Conservation (phyloP, 2,329 filamentous ascomycete genomes). For the Plenodomus biglobosus region DNA sequence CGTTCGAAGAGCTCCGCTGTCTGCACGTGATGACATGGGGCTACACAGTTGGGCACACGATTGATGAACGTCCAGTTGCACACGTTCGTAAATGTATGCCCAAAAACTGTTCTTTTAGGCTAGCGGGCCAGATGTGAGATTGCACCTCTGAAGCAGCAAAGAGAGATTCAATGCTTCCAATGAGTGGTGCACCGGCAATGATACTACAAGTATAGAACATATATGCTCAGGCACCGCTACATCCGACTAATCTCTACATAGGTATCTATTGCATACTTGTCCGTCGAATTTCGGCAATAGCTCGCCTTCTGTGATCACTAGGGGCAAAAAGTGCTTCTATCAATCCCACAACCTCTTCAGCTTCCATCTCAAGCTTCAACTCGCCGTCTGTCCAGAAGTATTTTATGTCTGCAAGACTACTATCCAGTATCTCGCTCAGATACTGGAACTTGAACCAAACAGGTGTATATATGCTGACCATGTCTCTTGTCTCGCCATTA, state of each 20-base stretch:
- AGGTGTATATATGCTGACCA: slow-evolving; percentile 63
- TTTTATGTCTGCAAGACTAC: slow-evolving; percentile 65
- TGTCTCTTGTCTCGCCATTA: slow-evolving; percentile 48
- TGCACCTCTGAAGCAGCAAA: too few species aligned
- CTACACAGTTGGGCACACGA: too few species aligned
- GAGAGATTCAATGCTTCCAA: neutral
- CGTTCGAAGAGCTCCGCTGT: slow-evolving; percentile 21
- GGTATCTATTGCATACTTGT: slow-evolving; percentile 23
- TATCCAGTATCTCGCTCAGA: slow-evolving; percentile 63
- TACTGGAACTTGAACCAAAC: slow-evolving; percentile 69
- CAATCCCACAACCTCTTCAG: slow-evolving; percentile 63
- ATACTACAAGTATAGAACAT: neutral
- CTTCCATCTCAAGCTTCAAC: slow-evolving; percentile 62
- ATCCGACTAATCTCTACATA: neutral
- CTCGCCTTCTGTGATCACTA: slow-evolving; percentile 59
- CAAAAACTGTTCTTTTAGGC: too few species aligned
- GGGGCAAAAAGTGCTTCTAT: slow-evolving; percentile 67
- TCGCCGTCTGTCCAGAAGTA: slow-evolving; percentile 67
- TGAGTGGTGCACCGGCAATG: neutral
- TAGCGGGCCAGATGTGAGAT: too few species aligned
- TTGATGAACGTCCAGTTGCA: too few species aligned
- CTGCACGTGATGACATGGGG: neutral
- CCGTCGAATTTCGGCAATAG: slow-evolving; percentile 58
- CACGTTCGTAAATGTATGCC: too few species aligned
- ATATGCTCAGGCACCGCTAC: neutral